Evolutionary conservation across 495 filamentous ascomycete species (phyloP).

Genomic region (Neurospora terricola): DNA sequence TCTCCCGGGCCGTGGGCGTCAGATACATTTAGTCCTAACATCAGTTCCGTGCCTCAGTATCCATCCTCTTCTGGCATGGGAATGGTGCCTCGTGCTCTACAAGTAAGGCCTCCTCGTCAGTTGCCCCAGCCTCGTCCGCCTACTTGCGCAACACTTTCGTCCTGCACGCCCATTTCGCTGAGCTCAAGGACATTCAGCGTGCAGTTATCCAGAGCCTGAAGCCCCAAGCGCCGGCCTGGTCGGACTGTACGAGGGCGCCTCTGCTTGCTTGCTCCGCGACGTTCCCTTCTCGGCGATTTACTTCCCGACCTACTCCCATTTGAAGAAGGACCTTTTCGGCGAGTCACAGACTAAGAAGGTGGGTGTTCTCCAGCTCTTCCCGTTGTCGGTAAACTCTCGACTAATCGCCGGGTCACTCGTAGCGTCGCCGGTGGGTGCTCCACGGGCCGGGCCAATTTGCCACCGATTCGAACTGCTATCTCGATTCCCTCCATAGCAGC

Average conservation of each 20-base stretch:
- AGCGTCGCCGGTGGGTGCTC: neutral
- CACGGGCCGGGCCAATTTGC: neutral
- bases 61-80: no score
- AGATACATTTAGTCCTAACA: no score
- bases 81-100: no score
- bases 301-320: conserved; percentile 91
- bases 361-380: conserved; percentile 82
- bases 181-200: no score
- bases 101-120: no score
- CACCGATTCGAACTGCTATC: neutral
- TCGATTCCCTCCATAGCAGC: neutral
- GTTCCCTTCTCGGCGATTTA: conserved; percentile 98
- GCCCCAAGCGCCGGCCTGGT: no score
- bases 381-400: conserved; percentile 60
- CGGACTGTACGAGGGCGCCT: no score
- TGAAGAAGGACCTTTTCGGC: conserved; percentile 90
- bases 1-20: neutral
- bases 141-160: no score
- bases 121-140: no score
- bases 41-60: no score
- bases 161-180: no score
- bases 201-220: no score
- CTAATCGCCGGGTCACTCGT: neutral
- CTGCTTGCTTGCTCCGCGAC: conserved; percentile 44
- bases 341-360: conserved; percentile 84